phyloP scores from a whole-genome alignment of 768 basidiomycete genomes.

The Hysterangium stoloniferum region DNA sequence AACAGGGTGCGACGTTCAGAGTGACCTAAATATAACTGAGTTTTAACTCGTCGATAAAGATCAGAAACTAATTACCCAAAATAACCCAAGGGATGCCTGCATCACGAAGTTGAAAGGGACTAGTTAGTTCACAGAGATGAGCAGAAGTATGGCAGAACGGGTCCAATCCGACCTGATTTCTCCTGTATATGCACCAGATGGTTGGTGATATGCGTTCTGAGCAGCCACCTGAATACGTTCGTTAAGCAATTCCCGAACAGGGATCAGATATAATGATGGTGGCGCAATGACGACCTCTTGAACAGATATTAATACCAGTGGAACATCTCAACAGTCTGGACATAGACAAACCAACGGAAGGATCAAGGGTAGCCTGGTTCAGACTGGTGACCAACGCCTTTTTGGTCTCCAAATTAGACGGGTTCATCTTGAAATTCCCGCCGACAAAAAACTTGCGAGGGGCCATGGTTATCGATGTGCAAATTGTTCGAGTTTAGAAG shows the following conservation, averaged over 20 bases:
- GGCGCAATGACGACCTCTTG: constrained; percentile 92
- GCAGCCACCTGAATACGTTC: constrained; percentile 75
- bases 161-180: constrained; percentile 73
- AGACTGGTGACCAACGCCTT: constrained; percentile 56
- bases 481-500: neutral
- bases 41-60: neutral
- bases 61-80: constrained; percentile 47
- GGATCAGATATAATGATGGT: constrained; percentile 80
- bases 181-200: constrained; percentile 89
- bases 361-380: constrained; percentile 75
- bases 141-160: neutral
- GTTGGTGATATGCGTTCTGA: constrained; percentile 85
- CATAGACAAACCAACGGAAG: constrained; percentile 55
- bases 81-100: constrained; percentile 88
- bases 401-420: constrained; percentile 55
- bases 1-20: constrained; percentile 94
- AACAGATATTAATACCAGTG: neutral
- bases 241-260: constrained; percentile 52
- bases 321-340: neutral
- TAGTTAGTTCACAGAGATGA: constrained; percentile 22
- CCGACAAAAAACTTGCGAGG: constrained; percentile 86
- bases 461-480: constrained; percentile 37
- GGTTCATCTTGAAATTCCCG: constrained; percentile 99
- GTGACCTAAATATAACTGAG: constrained; percentile 51
- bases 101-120: constrained; percentile 78